phyloP scores from a whole-genome alignment of 1,139 yeast species.

The Entelexis sorbosivorans region DNA sequence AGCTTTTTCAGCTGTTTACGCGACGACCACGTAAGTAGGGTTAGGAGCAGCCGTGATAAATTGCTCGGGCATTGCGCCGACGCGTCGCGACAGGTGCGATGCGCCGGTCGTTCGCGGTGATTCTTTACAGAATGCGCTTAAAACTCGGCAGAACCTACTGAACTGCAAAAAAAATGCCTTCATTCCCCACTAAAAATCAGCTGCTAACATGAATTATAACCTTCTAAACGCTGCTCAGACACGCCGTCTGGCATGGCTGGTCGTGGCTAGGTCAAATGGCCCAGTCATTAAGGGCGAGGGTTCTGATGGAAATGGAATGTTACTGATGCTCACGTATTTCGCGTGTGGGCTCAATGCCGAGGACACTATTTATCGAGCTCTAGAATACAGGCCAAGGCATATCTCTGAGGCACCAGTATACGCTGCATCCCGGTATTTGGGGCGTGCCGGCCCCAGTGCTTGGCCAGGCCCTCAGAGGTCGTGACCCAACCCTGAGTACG shows the following conservation, averaged over 20 bases:
- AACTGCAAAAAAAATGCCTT: too few relatives aligned
- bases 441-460: too few relatives aligned
- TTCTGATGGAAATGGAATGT: neutral
- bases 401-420: too few relatives aligned
- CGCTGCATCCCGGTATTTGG: too few relatives aligned
- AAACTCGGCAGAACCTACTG: too few relatives aligned
- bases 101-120: neutral
- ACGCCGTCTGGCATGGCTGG: neutral
- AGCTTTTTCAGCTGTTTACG: slow-evolving; percentile 5
- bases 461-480: too few relatives aligned
- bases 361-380: too few relatives aligned
- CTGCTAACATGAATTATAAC: too few relatives aligned
- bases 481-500: neutral
- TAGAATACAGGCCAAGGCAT: too few relatives aligned
- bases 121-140: too few relatives aligned
- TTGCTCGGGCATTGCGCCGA: neutral
- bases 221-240: too few relatives aligned
- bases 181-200: too few relatives aligned
- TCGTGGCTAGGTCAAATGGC: neutral
- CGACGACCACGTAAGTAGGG: slow-evolving; percentile 9
- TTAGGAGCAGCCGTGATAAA: neutral
- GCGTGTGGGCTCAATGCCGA: neutral
- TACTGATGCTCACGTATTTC: neutral
- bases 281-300: slow-evolving; percentile 16
- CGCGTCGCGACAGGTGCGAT: slow-evolving; percentile 6